Evolutionary conservation across 441 rosid genomes (phyloP).

Genomic region (Omphalea diandra): DNA sequence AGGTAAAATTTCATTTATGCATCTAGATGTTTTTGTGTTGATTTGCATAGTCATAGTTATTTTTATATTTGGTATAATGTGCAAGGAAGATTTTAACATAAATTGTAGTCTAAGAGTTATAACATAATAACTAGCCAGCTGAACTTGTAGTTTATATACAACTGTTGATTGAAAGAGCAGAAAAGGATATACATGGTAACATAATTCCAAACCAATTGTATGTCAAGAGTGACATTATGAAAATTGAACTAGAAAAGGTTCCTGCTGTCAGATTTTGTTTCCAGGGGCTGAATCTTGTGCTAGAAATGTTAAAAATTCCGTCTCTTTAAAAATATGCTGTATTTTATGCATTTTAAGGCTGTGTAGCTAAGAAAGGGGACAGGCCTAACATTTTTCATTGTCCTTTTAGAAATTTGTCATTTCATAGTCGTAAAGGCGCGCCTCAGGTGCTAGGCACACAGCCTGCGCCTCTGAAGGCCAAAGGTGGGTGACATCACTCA

Average conservation of each 20-base stretch:
- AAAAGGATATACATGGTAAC: too few relatives aligned
- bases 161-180: background rate
- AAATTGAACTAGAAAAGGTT: background rate
- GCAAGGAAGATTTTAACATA: background rate
- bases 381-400: too few relatives aligned
- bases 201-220: background rate
- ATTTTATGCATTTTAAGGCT: too few relatives aligned
- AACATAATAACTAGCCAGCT: too few relatives aligned
- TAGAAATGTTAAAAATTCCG: background rate
- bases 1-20: slow-evolving; percentile 40
- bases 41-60: background rate
- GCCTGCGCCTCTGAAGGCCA: too few relatives aligned
- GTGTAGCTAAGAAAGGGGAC: too few relatives aligned
- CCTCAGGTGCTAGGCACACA: too few relatives aligned
- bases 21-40: background rate
- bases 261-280: background rate
- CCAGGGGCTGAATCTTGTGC: background rate
- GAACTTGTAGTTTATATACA: background rate
- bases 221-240: background rate
- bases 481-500: too few relatives aligned
- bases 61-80: background rate
- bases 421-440: too few relatives aligned
- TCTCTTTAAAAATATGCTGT: too few relatives aligned
- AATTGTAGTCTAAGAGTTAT: background rate
- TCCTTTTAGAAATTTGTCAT: too few relatives aligned